Base-by-base conservation (phyloP, 2,329 filamentous ascomycete species). In the Tetracladium maxilliforme region DNA sequence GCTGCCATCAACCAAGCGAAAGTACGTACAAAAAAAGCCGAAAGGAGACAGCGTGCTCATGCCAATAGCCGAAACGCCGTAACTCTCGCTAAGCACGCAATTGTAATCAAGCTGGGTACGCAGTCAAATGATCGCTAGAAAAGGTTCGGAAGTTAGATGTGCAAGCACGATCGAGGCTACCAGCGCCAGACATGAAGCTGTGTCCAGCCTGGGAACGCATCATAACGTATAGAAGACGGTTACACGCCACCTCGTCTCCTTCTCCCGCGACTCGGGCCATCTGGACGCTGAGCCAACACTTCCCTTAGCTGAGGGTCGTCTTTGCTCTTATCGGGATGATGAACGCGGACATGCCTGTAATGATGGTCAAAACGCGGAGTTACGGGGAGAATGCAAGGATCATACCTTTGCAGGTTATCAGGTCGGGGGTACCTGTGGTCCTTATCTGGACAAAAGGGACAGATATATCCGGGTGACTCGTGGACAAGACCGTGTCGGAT, bases 401-500 rank as follows among this genome's bases (percentile, higher is more conserved):
- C 65, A 36, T 61, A 92, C 82, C 87, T 73, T 57, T 94, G 87
- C 28, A 98, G 56, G 58, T 95, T 95, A 48, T 98, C 90, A 17
- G 90, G 90, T 38, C 90, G 65, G 5, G 90, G 90, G 47, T 95
- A 95, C 45, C 79, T 86, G 49, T 94, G 87, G 46, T 94, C 84
- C 36, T 84, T 67, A 42, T 93, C 84, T 10, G 9, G 9, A 48
- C 90, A 98, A 45, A 94, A 95, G 0, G 90, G 90, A 48, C 90
- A 98, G 16, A 93, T 74, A 42, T 95, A 98, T 31, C 87, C 87
- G 2, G 90, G 90, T 6, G 83, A 92, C 36, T 84, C 77, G 43
- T 98, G 90, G 4, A 95, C 90, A 4, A 95, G 64, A 2, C 87
- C 86, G 42, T 78, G 72, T 15, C 72, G 53, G 23, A 77, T 77